phyloP scores from a whole-genome alignment of 2,329 filamentous ascomycete species.

The Pyricularia sp. region DNA sequence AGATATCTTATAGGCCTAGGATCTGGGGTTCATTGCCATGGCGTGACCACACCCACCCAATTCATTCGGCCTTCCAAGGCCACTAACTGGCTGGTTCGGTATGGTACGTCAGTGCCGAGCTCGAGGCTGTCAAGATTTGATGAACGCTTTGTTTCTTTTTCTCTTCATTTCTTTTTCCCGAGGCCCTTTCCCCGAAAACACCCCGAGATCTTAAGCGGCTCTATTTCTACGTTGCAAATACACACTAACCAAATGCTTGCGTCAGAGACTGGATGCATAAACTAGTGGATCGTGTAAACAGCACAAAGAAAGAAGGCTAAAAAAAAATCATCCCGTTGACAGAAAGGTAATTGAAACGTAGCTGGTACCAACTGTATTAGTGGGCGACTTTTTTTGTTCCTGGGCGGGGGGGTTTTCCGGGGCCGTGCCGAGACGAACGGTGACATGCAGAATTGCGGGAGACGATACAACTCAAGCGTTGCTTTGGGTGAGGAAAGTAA shows the following conservation, averaged over 20 bases:
- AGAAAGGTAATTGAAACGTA: neutral
- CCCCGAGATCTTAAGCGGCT: neutral
- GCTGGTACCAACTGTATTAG: neutral
- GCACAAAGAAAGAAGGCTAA: neutral
- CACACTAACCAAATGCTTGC: neutral
- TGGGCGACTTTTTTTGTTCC: neutral
- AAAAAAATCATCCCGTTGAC: neutral
- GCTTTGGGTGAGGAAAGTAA: neutral
- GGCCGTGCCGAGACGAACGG: neutral
- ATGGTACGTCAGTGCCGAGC: neutral
- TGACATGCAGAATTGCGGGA: neutral
- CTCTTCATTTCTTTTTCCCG: neutral
- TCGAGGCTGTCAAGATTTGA: neutral
- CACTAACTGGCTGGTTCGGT: neutral
- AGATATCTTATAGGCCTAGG: neutral
- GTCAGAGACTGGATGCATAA: neutral
- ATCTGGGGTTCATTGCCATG: neutral
- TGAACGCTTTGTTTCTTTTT: neutral
- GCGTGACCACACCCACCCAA: neutral
- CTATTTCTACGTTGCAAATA: neutral
- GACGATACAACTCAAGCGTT: neutral
- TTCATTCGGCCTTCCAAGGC: neutral
- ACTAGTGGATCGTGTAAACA: neutral
- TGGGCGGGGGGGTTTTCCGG: neutral
- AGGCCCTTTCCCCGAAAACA: neutral